phyloP scores from a whole-genome alignment of 208 protist species.

The Trypanosoma cruzi region DNA sequence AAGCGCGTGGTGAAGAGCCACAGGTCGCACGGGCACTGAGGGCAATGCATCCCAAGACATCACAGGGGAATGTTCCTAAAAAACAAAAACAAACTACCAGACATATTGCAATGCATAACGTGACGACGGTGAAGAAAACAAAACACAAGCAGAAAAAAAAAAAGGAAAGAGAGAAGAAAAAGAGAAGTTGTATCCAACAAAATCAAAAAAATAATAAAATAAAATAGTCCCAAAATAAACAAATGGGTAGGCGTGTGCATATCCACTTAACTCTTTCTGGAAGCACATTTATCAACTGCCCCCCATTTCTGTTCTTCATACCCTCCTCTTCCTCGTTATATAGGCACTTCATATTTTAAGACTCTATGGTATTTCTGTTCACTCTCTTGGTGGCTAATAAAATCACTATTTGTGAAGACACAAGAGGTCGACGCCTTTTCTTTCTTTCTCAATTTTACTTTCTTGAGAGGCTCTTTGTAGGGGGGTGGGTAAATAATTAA shows the following conservation, averaged over 20 bases:
- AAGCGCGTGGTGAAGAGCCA: conserved; percentile 13
- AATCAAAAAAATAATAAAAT: too few species aligned
- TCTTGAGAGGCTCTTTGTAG: neutral
- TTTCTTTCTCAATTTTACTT: conserved; percentile 8
- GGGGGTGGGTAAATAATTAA: neutral
- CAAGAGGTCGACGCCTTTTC: neutral
- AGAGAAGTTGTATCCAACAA: too few species aligned
- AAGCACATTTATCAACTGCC: neutral
- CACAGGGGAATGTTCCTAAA: too few species aligned
- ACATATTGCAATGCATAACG: neutral
- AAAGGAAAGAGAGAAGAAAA: neutral
- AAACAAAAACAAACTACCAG: too few species aligned
- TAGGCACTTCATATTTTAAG: neutral
- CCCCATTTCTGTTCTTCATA: neutral
- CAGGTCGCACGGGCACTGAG: conserved; percentile 10
- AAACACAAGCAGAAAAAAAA: conserved; percentile 11
- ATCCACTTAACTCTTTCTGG: conserved; percentile 1
- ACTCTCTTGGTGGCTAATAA: neutral
- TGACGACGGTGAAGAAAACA: neutral
- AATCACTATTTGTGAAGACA: neutral
- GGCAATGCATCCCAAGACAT: neutral
- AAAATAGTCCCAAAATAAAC: too few species aligned
- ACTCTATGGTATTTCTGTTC: conserved; percentile 11
- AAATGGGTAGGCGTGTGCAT: too few species aligned
- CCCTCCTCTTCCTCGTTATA: neutral